Evolutionary conservation across 2,329 filamentous ascomycete genomes (phyloP).

Genomic region (Colletotrichum tabaci): DNA sequence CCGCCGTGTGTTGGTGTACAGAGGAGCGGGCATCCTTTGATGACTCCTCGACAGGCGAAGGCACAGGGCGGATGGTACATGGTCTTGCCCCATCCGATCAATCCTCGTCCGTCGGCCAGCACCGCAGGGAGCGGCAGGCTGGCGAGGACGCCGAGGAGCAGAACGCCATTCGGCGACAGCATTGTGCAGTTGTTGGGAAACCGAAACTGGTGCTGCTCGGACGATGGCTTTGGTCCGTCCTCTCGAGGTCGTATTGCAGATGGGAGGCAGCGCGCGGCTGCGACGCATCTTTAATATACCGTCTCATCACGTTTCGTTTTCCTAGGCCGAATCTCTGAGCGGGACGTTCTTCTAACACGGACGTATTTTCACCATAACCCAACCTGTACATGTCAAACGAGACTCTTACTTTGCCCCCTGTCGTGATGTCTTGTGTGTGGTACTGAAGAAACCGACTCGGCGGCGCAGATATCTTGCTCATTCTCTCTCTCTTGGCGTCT

Average conservation of each 20-base stretch:
- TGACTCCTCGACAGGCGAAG: constrained; percentile 52
- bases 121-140: not conserved
- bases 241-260: not conserved
- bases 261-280: too few species aligned
- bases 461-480: constrained; percentile 12
- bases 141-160: not conserved
- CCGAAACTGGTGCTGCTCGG: not conserved
- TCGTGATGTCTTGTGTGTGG: not conserved
- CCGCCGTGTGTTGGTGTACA: constrained; percentile 41
- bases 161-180: not conserved
- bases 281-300: too few species aligned
- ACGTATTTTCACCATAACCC: not conserved
- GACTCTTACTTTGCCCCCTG: not conserved
- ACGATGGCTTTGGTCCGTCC: not conserved
- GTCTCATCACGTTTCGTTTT: too few species aligned
- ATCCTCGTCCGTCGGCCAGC: constrained; percentile 45
- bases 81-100: constrained; percentile 54
- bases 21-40: constrained; percentile 46
- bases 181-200: not conserved
- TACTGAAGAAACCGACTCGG: not conserved
- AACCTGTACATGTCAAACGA: too few species aligned
- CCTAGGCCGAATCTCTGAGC: too few species aligned
- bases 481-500: constrained; percentile 19
- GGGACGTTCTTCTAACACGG: not conserved
- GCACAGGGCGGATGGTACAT: constrained; percentile 54